A percentile compares a stretch with the other conserved stretches of the same genome.
Conservation (phyloP, 345 rosid species). For the Populus deltoides region DNA sequence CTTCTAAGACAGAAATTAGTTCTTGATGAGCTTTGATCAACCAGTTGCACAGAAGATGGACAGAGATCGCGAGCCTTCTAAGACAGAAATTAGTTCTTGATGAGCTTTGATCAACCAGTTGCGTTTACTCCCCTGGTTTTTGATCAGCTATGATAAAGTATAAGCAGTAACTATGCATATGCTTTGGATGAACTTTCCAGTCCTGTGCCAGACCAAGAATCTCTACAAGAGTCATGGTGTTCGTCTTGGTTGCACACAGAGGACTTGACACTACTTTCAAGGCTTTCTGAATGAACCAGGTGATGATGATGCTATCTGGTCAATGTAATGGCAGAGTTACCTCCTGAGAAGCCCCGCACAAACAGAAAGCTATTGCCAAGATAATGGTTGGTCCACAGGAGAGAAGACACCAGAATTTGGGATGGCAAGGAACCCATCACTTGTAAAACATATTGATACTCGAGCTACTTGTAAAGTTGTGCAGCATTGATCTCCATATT, state of each 20-base stretch:
- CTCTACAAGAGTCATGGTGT: background rate
- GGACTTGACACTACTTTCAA: background rate
- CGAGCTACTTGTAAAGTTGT: background rate
- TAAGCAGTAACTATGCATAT: background rate
- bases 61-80: background rate
- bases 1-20: background rate
- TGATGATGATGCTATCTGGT: background rate
- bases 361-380: background rate
- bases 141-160: background rate
- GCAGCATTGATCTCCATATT: background rate
- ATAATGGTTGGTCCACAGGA: background rate
- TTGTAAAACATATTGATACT: background rate
- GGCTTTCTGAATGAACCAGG: background rate
- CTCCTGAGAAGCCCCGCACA: background rate
- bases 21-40: background rate
- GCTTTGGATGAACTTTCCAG: background rate
- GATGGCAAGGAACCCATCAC: background rate
- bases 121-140: background rate
- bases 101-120: background rate
- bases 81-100: background rate
- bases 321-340: background rate
- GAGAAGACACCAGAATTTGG: background rate
- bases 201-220: background rate
- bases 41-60: conserved; percentile 5
- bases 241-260: background rate